Evolutionary conservation across 2,329 filamentous ascomycete genomes (phyloP).

Genomic region (Aspergillus fumigatiaffinis): DNA sequence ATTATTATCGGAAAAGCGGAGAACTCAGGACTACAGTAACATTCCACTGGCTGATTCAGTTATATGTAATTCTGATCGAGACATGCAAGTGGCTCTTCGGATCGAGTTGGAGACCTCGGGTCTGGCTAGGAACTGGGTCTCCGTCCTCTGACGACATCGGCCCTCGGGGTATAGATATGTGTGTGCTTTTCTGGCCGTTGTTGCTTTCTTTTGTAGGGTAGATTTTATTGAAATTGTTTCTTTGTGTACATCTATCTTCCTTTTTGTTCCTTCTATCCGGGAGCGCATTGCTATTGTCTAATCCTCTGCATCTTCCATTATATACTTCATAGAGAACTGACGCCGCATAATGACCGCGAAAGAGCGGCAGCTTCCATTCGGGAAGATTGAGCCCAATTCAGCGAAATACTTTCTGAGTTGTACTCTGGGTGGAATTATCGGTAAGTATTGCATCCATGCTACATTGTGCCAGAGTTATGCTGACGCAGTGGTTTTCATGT

Average conservation of each 20-base stretch:
- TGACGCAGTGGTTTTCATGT: slow-evolving; percentile 6
- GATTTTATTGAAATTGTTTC: background rate
- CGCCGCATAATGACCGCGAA: slow-evolving; percentile 23
- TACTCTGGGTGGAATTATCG: slow-evolving; percentile 67
- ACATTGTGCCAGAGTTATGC: background rate
- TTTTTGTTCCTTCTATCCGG: background rate
- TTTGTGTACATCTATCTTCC: background rate
- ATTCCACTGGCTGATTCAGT: too few relatives aligned
- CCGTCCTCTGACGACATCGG: background rate
- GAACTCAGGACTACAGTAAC: too few relatives aligned
- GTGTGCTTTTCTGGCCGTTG: background rate
- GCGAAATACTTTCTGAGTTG: slow-evolving; percentile 78
- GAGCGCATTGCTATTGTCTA: background rate
- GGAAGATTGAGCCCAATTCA: slow-evolving; percentile 72
- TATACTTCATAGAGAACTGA: background rate
- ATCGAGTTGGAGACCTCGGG: too few relatives aligned
- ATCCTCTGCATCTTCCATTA: background rate
- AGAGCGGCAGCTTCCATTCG: slow-evolving; percentile 35
- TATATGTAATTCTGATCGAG: too few relatives aligned
- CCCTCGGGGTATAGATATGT: too few relatives aligned
- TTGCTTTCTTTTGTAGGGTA: background rate
- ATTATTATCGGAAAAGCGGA: too few relatives aligned
- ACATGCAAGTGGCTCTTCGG: too few relatives aligned
- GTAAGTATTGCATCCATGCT: slow-evolving; percentile 19
- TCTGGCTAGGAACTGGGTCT: background rate